Conservation (phyloP, 2,329 filamentous ascomycete species). For the Fusarium sp. region DNA sequence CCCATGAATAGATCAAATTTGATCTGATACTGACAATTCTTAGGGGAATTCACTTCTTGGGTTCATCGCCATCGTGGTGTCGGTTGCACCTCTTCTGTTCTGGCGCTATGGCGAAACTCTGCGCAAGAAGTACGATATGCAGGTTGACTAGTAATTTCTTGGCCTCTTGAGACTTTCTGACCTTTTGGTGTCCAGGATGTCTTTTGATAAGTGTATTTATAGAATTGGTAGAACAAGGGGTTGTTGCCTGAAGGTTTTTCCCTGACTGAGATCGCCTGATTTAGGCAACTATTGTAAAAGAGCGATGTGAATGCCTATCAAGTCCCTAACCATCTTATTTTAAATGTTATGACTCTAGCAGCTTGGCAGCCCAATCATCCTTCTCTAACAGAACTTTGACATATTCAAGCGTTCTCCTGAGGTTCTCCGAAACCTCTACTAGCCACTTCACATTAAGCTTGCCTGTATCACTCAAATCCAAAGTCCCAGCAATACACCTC, state of each 20-base stretch:
- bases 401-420: neutral
- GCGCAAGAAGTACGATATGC: conserved; percentile 2
- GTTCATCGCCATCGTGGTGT: neutral
- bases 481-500: neutral
- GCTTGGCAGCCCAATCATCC: neutral
- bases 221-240: neutral
- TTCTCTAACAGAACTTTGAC: neutral
- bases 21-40: neutral
- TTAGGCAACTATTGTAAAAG: neutral
- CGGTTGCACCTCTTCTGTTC: conserved; percentile 4
- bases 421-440: neutral
- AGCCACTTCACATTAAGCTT: conserved; percentile 14
- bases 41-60: conserved; percentile 14
- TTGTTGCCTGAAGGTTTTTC: neutral
- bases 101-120: conserved; percentile 6
- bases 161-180: neutral
- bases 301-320: neutral
- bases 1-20: rapidly evolving
- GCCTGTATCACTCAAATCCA: neutral
- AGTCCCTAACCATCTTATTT: neutral
- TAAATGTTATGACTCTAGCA: neutral
- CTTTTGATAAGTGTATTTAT: neutral
- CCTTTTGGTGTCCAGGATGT: no score
- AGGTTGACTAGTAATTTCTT: neutral
- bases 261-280: neutral